Conservation (phyloP, 1,284 basidiomycete genomes). For the Sphagnurus paluster region DNA sequence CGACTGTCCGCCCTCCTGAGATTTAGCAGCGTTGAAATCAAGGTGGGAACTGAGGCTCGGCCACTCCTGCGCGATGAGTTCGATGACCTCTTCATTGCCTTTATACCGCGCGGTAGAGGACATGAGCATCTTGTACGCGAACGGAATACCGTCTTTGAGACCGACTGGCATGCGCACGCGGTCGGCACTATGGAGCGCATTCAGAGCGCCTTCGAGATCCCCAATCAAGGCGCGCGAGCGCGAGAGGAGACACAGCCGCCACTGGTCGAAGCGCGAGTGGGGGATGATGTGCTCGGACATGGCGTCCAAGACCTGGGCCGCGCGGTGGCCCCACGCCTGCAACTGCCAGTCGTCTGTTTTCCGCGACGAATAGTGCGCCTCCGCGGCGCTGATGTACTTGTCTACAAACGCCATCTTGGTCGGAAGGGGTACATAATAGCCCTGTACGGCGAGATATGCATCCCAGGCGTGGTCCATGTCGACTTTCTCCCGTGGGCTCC, state of each 20-base stretch:
- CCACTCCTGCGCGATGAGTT: constrained; percentile 48
- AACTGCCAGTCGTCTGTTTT: constrained; percentile 26
- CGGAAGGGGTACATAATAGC: constrained; percentile 18
- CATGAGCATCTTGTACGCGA: constrained; percentile 41
- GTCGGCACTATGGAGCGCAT: constrained; percentile 25
- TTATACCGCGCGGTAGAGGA: constrained; percentile 37
- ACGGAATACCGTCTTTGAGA: constrained; percentile 20
- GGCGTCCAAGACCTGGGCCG: constrained; percentile 34
- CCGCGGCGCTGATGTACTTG: constrained; percentile 28
- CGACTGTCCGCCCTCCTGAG: constrained; percentile 6
- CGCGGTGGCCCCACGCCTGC: constrained; percentile 37
- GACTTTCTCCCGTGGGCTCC: constrained; percentile 21
- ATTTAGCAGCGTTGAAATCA: constrained; percentile 12
- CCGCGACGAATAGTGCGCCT: constrained; percentile 26
- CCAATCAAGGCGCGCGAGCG: constrained; percentile 36
- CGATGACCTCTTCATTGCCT: constrained; percentile 39
- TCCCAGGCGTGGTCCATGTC: constrained; percentile 41
- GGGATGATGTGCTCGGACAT: constrained; percentile 20
- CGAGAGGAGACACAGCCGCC: constrained; percentile 32
- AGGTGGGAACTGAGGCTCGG: constrained; percentile 33
- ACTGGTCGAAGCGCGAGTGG: constrained; percentile 10
- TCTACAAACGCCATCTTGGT: constrained; percentile 35
- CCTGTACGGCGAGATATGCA: constrained; percentile 26
- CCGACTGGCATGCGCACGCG: constrained; percentile 2
- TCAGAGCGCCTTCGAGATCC: constrained; percentile 34